phyloP scores from a whole-genome alignment of 352 stramenopile genomes.

The Globisporangium parvum region DNA sequence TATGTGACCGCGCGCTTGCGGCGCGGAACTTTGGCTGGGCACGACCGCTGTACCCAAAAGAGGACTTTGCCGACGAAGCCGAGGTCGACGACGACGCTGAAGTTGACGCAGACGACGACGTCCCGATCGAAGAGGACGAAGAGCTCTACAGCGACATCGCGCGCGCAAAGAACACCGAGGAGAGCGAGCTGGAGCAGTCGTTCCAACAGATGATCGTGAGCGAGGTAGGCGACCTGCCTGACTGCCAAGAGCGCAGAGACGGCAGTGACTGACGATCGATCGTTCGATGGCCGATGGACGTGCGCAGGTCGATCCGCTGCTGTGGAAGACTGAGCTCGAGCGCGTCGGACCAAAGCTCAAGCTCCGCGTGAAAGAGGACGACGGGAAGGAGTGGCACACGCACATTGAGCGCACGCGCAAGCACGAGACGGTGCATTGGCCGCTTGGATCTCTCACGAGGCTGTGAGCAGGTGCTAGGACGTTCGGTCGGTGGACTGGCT shows the following conservation, averaged over 20 bases:
- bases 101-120: conserved; percentile 24
- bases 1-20: conserved; percentile 72
- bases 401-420: conserved; percentile 76
- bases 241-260: background rate
- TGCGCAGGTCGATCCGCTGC: conserved; percentile 49
- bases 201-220: conserved; percentile 85
- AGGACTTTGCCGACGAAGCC: conserved; percentile 60
- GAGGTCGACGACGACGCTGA: conserved; percentile 52
- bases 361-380: conserved; percentile 42
- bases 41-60: conserved; percentile 64
- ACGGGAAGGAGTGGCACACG: conserved; percentile 73
- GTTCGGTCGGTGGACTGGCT: background rate
- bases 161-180: conserved; percentile 32
- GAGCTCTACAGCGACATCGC: conserved; percentile 52
- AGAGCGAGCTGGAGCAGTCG: conserved; percentile 58
- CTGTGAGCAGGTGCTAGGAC: background rate
- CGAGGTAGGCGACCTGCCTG: conserved; percentile 14
- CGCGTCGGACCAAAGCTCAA: conserved; percentile 72
- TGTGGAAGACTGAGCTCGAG: conserved; percentile 84
- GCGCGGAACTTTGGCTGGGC: conserved; percentile 62
- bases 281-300: background rate
- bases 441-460: no score
- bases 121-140: conserved; percentile 19
- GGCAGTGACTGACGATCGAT: background rate
- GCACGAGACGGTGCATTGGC: conserved; percentile 48